These are phyloP conservation scores for Pythium brachiatum DNA, from an alignment of 352 stramenopile genomes.

Conservation along the genomic window DNA sequence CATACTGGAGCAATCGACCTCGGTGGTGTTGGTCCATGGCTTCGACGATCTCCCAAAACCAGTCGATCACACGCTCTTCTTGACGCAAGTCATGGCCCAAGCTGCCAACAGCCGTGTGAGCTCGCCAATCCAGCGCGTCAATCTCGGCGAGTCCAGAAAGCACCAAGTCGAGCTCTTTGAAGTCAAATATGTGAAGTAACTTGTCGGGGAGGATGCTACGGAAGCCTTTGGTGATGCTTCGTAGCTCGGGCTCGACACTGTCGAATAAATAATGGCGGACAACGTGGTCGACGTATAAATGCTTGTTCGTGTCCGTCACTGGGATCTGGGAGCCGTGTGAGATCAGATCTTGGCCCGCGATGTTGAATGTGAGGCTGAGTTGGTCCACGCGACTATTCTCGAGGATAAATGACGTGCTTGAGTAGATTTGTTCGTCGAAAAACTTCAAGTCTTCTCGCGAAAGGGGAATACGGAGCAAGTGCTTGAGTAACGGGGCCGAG, in stretches of 20 bases:
- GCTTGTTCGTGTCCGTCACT: slow-evolving; percentile 95
- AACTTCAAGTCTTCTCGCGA: slow-evolving; percentile 59
- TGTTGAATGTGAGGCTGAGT: slow-evolving; percentile 61
- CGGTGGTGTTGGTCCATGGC: slow-evolving; percentile 55
- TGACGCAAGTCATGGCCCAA: slow-evolving; percentile 27
- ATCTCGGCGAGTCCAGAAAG: slow-evolving; percentile 74
- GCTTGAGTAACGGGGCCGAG: slow-evolving; percentile 63
- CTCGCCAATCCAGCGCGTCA: slow-evolving; percentile 86
- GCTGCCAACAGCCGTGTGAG: slow-evolving; percentile 60
- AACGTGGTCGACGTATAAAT: slow-evolving; percentile 90
- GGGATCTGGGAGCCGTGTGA: slow-evolving; percentile 45
- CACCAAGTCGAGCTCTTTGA: slow-evolving; percentile 94
- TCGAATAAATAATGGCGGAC: slow-evolving; percentile 96
- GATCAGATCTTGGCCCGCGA: slow-evolving; percentile 61
- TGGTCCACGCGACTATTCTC: slow-evolving; percentile 48
- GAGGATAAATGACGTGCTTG: slow-evolving; percentile 63
- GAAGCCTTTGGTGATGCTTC: slow-evolving; percentile 81
- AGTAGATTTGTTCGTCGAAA: slow-evolving; percentile 70
- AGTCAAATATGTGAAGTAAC: slow-evolving; percentile 97
- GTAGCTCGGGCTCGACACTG: slow-evolving; percentile 88
- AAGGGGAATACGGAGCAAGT: slow-evolving; percentile 59
- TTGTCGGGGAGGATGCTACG: slow-evolving; percentile 94
- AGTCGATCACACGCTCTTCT: slow-evolving; percentile 51
- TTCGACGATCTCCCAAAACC: slow-evolving; percentile 82
- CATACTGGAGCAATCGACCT: slow-evolving; percentile 77